Evolutionary conservation across 2,329 filamentous ascomycete species (phyloP), one percentile per base, ranked within the genome.

Genomic region (Metarhizium brunneum): DNA sequence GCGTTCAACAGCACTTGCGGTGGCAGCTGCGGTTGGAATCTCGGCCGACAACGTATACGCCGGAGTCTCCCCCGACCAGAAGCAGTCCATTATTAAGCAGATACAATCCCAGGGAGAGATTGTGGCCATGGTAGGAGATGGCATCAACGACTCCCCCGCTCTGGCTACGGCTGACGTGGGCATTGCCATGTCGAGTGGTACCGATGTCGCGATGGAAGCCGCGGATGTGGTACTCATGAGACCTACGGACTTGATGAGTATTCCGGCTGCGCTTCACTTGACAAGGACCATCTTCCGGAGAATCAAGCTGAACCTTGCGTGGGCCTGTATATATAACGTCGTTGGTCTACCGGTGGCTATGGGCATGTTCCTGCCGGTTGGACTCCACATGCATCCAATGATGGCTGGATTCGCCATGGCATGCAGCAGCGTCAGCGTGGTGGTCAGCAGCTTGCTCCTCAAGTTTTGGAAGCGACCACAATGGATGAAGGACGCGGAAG

Each of bases 81-180:
- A 99, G 69, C 92, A 95, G 68, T 77, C 81, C 32, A 95, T 97
- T 62, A 80, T 99, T 63, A 82, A 84, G 52, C 76, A 86, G 54
- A 80, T 97, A 18, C 90, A 96, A 72, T 76, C 78, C 0, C 71
- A 78, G 52, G 90, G 90, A 58, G 82, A 91, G 63, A 77, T 87
- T 52, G 90, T 97, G 30, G 94, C 90, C 62, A 99, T 99, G 94
- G 92, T 97, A 14, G 92, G 94, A 53, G 94, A 99, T 69, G 94
- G 94, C 47, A 96, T 99, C 80, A 99, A 99, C 71, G 94, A 99
- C 74, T 96, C 91, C 0, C 94, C 94, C 0, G 94, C 94, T 0
- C 83, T 99, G 11, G 94, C 91, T 0, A 95, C 91, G 0, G 92
- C 94, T 11, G 86, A 95, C 63, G 85, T 97, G 32, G 94, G 94